Base-by-base conservation (phyloP, 2,329 filamentous ascomycete species). In the Exophiala sideris region DNA sequence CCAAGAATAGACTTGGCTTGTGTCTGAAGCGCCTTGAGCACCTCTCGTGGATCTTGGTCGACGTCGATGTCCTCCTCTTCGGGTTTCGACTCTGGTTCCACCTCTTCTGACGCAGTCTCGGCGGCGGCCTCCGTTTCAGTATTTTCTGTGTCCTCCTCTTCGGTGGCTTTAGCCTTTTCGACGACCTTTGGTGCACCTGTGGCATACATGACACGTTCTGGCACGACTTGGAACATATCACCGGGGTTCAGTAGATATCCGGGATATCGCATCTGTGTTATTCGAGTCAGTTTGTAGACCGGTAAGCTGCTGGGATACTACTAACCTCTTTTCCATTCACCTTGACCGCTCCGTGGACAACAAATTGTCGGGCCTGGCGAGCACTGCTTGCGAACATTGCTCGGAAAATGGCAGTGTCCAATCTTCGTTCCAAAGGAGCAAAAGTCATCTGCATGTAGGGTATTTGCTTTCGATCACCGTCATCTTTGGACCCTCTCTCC, bases 371-470 rank as follows among this genome's bases (percentile, higher is more conserved):
- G 11, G 95, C 95, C 73, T 99, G 94, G 62, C 91, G 82, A 34
- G 89, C 83, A 72, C 91, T 96, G 72, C 90, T 96, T 39, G 94
- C 91, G 72, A 99, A 99, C 71, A 99, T 73, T 35, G 94, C 87
- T 47, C 94, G 81, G 78, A 95, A 97, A 58, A 99, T 85, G 64
- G 94, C 91, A n/a, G 91, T 91, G 68, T 99, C 94, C 57, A 99
- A 74, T 65, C 94, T 83, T 70, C 94, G 81, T 75, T 99, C 94
- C 67, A 95, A 77, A 5, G 94, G 94, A 54, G 89, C 89, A 75
- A 89, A 99, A 2, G 88, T 86, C 92, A 97, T 97, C 68, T 92
- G 86, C 86, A 95, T 95, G 69, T 95, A 97, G 6, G 94, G 94
- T 39, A 70, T 67, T n/a, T 69, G 68, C 49, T 67, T 60, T 48